Conservation (phyloP, 768 basidiomycete species). For the Serendipita indica region DNA sequence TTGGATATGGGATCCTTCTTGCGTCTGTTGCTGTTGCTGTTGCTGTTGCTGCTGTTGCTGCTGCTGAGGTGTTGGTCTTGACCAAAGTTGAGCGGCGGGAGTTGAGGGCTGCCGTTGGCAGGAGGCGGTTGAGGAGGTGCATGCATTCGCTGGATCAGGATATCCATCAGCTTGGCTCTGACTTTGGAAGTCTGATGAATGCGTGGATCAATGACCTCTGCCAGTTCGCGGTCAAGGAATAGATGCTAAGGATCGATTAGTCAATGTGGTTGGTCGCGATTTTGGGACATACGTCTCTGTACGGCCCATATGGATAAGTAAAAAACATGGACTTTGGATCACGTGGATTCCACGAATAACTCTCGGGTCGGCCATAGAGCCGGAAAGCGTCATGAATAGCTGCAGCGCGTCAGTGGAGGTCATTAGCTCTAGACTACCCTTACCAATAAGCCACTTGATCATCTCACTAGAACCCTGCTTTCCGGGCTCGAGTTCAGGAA, state of each 20-base stretch:
- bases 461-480: constrained; percentile 60
- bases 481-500: constrained; percentile 64
- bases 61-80: constrained; percentile 9
- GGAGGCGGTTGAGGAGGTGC: constrained; percentile 23
- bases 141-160: constrained; percentile 52
- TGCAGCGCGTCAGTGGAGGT: constrained; percentile 19
- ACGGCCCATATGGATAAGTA: constrained; percentile 77
- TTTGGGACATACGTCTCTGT: constrained; percentile 51
- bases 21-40: not conserved
- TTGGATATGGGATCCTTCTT: no score
- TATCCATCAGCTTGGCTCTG: constrained; percentile 43
- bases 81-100: constrained; percentile 45
- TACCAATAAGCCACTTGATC: constrained; percentile 82
- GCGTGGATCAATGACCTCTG: constrained; percentile 60
- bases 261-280: constrained; percentile 15
- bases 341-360: constrained; percentile 82
- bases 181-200: constrained; percentile 63
- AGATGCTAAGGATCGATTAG: constrained; percentile 39
- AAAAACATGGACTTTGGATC: constrained; percentile 79
- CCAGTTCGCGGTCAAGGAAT: constrained; percentile 75
- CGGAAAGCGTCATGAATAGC: constrained; percentile 76
- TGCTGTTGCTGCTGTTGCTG: not conserved
- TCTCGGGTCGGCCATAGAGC: constrained; percentile 74
- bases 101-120: constrained; percentile 27
- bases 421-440: constrained; percentile 19